phyloP scores from a whole-genome alignment of 139 green algal species.

The Edaphochlamys debaryana region DNA sequence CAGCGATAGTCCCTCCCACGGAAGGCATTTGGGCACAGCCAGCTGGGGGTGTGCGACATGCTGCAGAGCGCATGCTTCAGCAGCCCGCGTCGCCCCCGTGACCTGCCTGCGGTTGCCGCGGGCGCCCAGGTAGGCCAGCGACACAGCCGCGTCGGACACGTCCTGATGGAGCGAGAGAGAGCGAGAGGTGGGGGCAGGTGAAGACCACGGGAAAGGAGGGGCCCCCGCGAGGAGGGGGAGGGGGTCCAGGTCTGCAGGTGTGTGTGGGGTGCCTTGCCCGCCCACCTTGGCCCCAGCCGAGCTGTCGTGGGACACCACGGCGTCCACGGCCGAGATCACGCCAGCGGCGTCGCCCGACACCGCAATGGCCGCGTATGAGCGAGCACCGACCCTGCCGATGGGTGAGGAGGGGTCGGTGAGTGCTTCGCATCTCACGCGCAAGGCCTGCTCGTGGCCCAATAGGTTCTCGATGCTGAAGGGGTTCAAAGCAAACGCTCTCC shows the following conservation, averaged over 20 bases:
- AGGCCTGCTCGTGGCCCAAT: no score
- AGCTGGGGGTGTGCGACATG: no score
- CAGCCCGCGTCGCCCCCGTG: background rate
- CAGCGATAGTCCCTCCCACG: no score
- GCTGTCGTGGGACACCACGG: background rate
- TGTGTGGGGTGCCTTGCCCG: no score
- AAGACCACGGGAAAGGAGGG: no score
- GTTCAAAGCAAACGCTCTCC: no score
- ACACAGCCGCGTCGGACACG: conserved; percentile 63
- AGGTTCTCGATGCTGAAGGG: no score
- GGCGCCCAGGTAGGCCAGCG: conserved; percentile 62
- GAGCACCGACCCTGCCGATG: background rate
- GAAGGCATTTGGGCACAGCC: background rate
- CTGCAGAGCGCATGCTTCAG: background rate
- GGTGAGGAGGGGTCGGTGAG: no score
- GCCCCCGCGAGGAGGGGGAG: no score
- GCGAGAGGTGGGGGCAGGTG: no score
- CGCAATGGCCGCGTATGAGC: background rate
- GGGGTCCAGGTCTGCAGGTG: no score
- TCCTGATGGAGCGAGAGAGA: conserved; percentile 37
- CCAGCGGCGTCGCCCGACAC: conserved; percentile 7
- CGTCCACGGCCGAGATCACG: conserved; percentile 16
- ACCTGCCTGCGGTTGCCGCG: conserved; percentile 54
- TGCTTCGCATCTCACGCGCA: no score
- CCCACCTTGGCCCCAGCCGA: background rate